Evolutionary conservation across 352 stramenopile genomes (phyloP), one percentile per base, ranked within the genome.

Genomic region (Globisporangium paroecandrum): DNA sequence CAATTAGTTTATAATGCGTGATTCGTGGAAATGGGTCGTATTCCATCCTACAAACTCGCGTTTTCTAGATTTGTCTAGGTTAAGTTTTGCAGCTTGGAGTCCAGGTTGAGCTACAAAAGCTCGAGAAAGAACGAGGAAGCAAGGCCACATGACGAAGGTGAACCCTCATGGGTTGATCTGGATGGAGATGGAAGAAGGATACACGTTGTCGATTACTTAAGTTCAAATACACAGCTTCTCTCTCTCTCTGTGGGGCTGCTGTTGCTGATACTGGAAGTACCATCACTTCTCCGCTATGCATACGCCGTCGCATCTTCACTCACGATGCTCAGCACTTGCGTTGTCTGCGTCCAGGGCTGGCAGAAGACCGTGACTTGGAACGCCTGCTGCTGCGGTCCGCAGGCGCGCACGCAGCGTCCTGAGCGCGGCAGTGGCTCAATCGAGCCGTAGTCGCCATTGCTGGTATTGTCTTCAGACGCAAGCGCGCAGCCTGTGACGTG

Each of bases 331-430:
- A 81, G 72, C 57, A 88, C 74, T 22, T 76, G 71, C 46, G 71
- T 38, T 38, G 79, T 71, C 62, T 81, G 58, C 15, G 76, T 77
- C 79, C 79, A 88, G 24, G 77, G 74, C 69, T 88, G 79, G 43
- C 69, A 76, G 64, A 83, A 88, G 20, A 85, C 67, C n/a, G 78
- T 71, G 18, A 84, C 69, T 41, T 79, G 68, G 46, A 81, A 84
- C 27, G 73, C 62, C 22, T 69, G 53, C 8, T 59, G 56, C 8
- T 61, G 68, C 29, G 29, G 20, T 59, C 72, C 79, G 1, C 64
- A 68, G 27, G 58, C 53, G 25, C 61, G 62, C 8, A 59, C 59
- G 32, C 78, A 83, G 20, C 69, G 64, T 18, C 74, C 76, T 0
- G 69, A 38, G n/a, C 22, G 24, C 29, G 18, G 18, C 29, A 34